Evolutionary conservation across 768 basidiomycete species (phyloP).

Genomic region (Sporobolomyces phaffii): DNA sequence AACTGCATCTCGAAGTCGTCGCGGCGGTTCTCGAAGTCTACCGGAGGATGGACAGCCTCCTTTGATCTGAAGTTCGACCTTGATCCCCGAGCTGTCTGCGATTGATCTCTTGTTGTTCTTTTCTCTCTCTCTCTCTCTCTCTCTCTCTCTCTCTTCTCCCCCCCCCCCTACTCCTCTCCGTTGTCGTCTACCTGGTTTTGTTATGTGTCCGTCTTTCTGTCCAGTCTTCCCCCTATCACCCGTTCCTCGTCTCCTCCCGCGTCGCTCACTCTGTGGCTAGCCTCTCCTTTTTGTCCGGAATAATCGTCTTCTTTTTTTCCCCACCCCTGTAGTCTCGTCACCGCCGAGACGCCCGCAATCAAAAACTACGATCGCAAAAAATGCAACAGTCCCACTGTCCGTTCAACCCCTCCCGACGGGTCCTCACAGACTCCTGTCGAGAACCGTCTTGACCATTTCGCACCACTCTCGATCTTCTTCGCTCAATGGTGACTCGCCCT

Average conservation of each 20-base stretch:
- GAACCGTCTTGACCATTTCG: not conserved
- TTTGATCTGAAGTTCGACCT: not conserved
- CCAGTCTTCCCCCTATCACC: no score
- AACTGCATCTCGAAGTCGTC: slow-evolving; percentile 80
- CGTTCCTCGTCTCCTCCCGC: no score
- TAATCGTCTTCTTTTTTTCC: no score
- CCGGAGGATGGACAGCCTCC: slow-evolving; percentile 57
- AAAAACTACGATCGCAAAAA: no score
- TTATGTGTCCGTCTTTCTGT: no score
- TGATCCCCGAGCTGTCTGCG: no score
- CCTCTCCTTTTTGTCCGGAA: not conserved
- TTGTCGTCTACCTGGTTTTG: no score
- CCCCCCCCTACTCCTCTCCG: not conserved
- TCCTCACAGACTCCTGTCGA: no score
- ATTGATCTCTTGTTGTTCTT: not conserved
- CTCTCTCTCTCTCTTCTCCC: not conserved
- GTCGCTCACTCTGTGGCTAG: not conserved
- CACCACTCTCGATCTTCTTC: not conserved
- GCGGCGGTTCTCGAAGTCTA: slow-evolving; percentile 90
- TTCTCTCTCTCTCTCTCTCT: not conserved
- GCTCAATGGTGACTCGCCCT: not conserved
- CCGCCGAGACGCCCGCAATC: no score
- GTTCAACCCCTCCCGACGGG: no score
- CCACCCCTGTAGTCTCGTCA: no score
- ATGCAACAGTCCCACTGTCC: no score